Evolutionary conservation across 805 yeast species (phyloP).

Genomic region (Hanseniaspora pseudoguilliermondii): DNA sequence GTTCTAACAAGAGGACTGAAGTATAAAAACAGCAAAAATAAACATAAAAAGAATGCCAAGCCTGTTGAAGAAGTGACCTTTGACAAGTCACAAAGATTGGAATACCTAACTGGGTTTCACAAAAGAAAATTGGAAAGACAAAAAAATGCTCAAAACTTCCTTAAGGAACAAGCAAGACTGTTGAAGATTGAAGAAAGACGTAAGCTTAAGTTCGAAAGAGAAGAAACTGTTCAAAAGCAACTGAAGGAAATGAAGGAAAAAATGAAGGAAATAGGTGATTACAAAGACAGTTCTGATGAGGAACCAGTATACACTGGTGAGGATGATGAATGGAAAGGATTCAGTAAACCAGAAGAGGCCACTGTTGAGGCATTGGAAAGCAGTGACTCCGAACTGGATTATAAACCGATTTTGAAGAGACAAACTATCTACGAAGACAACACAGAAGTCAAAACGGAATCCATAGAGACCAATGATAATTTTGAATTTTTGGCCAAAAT

Average conservation of each 20-base stretch:
- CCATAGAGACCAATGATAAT: slow-evolving; percentile 34
- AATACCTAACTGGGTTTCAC: slow-evolving; percentile 88
- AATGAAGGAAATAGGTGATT: slow-evolving; percentile 22
- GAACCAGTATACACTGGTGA: slow-evolving; percentile 17
- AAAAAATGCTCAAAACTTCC: slow-evolving; percentile 67
- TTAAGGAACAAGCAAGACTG: slow-evolving; percentile 63
- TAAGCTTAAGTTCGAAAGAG: slow-evolving; percentile 47
- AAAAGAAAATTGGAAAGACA: slow-evolving; percentile 81
- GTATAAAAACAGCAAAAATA: slow-evolving; percentile 56
- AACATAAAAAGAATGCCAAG: slow-evolving; percentile 36
- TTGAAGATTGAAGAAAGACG: slow-evolving; percentile 67
- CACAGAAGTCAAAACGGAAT: slow-evolving; percentile 37
- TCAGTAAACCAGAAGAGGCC: slow-evolving; percentile 23
- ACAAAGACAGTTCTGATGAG: slow-evolving; percentile 18
- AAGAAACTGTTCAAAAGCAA: slow-evolving; percentile 51
- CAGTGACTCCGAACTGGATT: slow-evolving; percentile 14
- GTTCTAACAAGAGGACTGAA: slow-evolving; percentile 77
- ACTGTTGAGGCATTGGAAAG: slow-evolving; percentile 20
- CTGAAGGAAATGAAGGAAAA: slow-evolving; percentile 25
- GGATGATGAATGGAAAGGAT: slow-evolving; percentile 19
- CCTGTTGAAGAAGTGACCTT: slow-evolving; percentile 69
- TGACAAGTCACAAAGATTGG: slow-evolving; percentile 65
- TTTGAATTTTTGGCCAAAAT: slow-evolving; percentile 52
- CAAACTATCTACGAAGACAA: slow-evolving; percentile 27
- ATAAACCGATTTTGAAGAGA: slow-evolving; percentile 26